A percentile compares a stretch with the other conserved stretches of the same genome.
phyloP scores from a whole-genome alignment of 1,139 yeast species.

The Sugiyamaella pinicola region DNA sequence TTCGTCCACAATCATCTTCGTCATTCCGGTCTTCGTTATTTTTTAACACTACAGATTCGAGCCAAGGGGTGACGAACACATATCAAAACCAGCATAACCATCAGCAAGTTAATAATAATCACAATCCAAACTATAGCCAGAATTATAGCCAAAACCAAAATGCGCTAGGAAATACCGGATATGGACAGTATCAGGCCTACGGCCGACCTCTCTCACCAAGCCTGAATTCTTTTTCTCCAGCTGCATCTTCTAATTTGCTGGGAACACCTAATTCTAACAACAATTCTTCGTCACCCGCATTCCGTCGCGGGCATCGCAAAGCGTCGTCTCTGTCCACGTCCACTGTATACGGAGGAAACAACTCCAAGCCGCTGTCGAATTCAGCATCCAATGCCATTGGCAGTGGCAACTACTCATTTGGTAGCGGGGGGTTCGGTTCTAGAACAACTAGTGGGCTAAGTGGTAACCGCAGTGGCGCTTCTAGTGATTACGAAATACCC shows the following conservation, averaged over 20 bases:
- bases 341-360: constrained; percentile 19
- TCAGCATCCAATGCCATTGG: constrained; percentile 23
- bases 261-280: constrained; percentile 13
- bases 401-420: constrained; percentile 17
- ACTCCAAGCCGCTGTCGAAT: constrained; percentile 1
- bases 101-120: not conserved
- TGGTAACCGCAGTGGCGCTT: constrained; percentile 9
- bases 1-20: constrained; percentile 34
- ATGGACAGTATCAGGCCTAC: not conserved
- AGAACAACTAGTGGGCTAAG: constrained; percentile 10
- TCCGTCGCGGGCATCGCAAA: constrained; percentile 37
- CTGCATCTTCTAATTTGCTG: too few species aligned
- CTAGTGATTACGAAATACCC: constrained; percentile 34
- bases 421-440: not conserved
- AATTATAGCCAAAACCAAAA: not conserved
- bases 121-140: not conserved
- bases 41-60: not conserved
- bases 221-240: not conserved
- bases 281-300: constrained; percentile 23
- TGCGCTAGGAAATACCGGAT: not conserved
- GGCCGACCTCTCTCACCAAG: not conserved
- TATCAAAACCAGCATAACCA: not conserved
- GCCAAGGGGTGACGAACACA: not conserved
- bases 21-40: constrained; percentile 27
- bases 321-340: constrained; percentile 36